Conservation (phyloP, 2,329 filamentous ascomycete species). For the Epichloe scottii region DNA sequence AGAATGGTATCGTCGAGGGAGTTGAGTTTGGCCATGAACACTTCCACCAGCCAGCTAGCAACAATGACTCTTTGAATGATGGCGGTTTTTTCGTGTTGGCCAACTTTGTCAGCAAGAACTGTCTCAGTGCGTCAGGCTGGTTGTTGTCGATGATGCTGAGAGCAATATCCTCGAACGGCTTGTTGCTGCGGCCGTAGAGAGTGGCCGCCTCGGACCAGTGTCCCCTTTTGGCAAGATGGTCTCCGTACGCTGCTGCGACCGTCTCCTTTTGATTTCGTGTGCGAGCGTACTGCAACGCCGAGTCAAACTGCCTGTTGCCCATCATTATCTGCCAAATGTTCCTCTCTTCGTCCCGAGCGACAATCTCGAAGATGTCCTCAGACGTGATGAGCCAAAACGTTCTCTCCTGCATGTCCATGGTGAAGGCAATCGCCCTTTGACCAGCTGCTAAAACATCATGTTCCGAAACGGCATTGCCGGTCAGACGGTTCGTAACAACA, state of each 20-base stretch:
- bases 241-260: slow-evolving; percentile 82
- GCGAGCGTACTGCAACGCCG: slow-evolving; percentile 73
- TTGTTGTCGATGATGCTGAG: slow-evolving; percentile 80
- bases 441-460: slow-evolving; percentile 72
- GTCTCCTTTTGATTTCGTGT: slow-evolving; percentile 74
- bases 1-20: slow-evolving; percentile 87
- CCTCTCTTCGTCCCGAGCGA: slow-evolving; percentile 77
- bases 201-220: slow-evolving; percentile 76
- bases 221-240: slow-evolving; percentile 71
- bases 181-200: slow-evolving; percentile 89
- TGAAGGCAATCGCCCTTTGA: slow-evolving; percentile 69
- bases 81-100: slow-evolving; percentile 63
- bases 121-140: slow-evolving; percentile 80
- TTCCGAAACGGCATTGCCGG: slow-evolving; percentile 75
- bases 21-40: slow-evolving; percentile 96
- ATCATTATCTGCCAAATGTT: slow-evolving; percentile 95
- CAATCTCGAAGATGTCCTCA: slow-evolving; percentile 86
- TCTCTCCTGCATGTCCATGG: slow-evolving; percentile 84
- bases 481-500: slow-evolving; percentile 76
- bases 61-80: slow-evolving; percentile 94
- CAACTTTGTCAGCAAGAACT: slow-evolving; percentile 79
- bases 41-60: slow-evolving; percentile 85
- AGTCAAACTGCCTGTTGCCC: slow-evolving; percentile 74
- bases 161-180: slow-evolving; percentile 92
- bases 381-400: slow-evolving; percentile 95